Evolutionary conservation across 208 protist genomes (phyloP).

Genomic region (Trypanosoma platydactyli): DNA sequence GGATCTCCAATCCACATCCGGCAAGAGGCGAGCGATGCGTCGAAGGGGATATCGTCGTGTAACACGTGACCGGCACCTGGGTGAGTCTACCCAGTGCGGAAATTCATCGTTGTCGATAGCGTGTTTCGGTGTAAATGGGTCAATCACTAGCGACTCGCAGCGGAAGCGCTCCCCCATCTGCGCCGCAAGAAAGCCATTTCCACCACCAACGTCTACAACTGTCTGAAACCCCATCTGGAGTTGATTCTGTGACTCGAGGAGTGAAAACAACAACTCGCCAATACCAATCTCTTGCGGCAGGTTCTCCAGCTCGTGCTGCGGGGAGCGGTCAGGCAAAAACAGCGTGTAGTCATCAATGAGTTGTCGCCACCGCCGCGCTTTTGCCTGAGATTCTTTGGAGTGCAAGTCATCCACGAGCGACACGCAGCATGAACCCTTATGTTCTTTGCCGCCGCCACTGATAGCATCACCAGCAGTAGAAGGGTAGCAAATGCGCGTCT

Average conservation of each 20-base stretch:
- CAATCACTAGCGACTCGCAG: slow-evolving; percentile 68
- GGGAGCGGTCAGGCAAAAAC: slow-evolving; percentile 69
- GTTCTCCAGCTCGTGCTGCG: slow-evolving; percentile 83
- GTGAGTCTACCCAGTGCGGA: slow-evolving; percentile 39
- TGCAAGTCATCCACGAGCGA: not conserved
- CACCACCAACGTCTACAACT: slow-evolving; percentile 80
- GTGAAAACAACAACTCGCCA: slow-evolving; percentile 48
- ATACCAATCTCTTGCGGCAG: slow-evolving; percentile 82
- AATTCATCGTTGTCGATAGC: slow-evolving; percentile 60
- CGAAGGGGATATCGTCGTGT: slow-evolving; percentile 33
- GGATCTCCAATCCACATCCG: slow-evolving; percentile 47
- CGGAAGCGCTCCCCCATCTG: slow-evolving; percentile 56
- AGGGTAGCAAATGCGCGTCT: not conserved
- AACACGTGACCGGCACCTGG: slow-evolving; percentile 32
- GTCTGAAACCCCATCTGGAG: slow-evolving; percentile 4
- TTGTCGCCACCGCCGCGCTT: slow-evolving; percentile 21
- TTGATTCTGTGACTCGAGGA: slow-evolving; percentile 8
- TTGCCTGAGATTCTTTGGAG: not conserved
- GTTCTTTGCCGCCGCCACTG: slow-evolving; percentile 1
- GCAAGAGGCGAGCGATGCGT: slow-evolving; percentile 44
- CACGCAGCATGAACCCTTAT: not conserved
- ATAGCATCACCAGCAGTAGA: not conserved
- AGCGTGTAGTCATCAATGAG: slow-evolving; percentile 72
- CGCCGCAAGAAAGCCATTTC: slow-evolving; percentile 80
- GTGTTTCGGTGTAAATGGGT: slow-evolving; percentile 68